Conservation (phyloP, 169 alveolate genomes). For the Theileria sp. region DNA sequence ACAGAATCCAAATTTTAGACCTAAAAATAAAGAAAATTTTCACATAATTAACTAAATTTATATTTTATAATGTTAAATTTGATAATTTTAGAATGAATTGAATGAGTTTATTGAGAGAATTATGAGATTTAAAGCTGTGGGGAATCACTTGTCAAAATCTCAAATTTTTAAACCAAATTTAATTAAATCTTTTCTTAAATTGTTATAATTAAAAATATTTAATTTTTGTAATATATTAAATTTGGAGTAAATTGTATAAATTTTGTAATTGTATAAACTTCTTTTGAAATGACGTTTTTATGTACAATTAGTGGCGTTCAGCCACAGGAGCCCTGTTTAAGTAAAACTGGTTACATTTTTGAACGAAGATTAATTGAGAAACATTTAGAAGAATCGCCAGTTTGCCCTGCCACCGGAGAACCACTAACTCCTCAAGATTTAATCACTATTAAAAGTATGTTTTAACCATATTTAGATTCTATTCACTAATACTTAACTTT, state of each 20-base stretch:
- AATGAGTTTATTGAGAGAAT: background rate
- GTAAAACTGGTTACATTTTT: slow-evolving; percentile 83
- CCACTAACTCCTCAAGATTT: slow-evolving; percentile 75
- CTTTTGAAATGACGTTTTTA: slow-evolving; percentile 69
- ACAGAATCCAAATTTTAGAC: background rate
- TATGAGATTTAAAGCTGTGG: background rate
- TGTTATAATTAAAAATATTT: background rate
- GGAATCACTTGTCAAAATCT: background rate
- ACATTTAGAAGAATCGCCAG: slow-evolving; percentile 72
- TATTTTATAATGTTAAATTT: background rate
- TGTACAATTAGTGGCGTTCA: slow-evolving; percentile 84
- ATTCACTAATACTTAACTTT: background rate
- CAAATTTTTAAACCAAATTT: background rate
- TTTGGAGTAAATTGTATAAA: background rate
- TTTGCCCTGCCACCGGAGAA: slow-evolving; percentile 82
- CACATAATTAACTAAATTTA: background rate
- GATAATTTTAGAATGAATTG: background rate
- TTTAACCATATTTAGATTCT: background rate
- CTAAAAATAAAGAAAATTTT: background rate
- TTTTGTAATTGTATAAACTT: background rate
- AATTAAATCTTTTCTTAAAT: background rate
- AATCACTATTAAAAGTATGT: slow-evolving; percentile 71
- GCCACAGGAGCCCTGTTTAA: slow-evolving; percentile 84
- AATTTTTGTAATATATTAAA: slow-evolving; percentile 1
- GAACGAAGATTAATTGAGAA: slow-evolving; percentile 81